Evolutionary conservation across 495 filamentous ascomycete genomes (phyloP).

Genomic region (Hypoxylon crocopeplum): DNA sequence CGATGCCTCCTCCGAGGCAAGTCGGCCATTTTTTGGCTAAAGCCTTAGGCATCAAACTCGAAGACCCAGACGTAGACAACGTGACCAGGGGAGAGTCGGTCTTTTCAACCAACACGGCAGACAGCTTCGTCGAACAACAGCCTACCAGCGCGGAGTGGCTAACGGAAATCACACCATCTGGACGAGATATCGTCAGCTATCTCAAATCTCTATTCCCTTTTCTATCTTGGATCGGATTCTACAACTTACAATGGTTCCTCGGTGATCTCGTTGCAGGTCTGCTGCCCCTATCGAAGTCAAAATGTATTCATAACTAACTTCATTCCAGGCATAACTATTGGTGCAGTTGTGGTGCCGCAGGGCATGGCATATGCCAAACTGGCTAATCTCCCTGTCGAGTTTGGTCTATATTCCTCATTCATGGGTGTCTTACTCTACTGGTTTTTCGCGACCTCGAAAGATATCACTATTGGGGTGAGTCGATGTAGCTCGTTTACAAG

Average conservation of each 20-base stretch:
- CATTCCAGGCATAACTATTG: slow-evolving; percentile 82
- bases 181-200: slow-evolving; percentile 63
- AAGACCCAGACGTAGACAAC: slow-evolving; percentile 62
- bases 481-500: slow-evolving; percentile 47
- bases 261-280: slow-evolving; percentile 91
- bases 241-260: slow-evolving; percentile 86
- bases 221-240: slow-evolving; percentile 81
- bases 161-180: slow-evolving; percentile 62
- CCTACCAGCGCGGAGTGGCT: slow-evolving; percentile 80
- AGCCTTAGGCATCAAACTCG: slow-evolving; percentile 83
- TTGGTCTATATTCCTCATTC: slow-evolving; percentile 94
- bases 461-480: slow-evolving; percentile 97
- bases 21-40: slow-evolving; percentile 78
- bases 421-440: slow-evolving; percentile 97
- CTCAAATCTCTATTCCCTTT: slow-evolving; percentile 82
- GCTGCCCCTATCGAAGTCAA: slow-evolving; percentile 28
- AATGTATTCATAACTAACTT: slow-evolving; percentile 19
- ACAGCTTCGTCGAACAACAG: slow-evolving; percentile 84
- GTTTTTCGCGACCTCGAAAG: slow-evolving; percentile 99
- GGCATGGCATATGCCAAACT: slow-evolving; percentile 96
- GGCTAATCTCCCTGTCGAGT: slow-evolving; percentile 78
- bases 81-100: slow-evolving; percentile 77
- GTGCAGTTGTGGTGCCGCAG: slow-evolving; percentile 94
- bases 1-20: slow-evolving; percentile 44
- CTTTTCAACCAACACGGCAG: slow-evolving; percentile 75